Percentiles rank a stretch among this genome's conserved stretches.
phyloP scores from a whole-genome alignment of 2,329 filamentous ascomycete species.

The Colletotrichum caudatum region DNA sequence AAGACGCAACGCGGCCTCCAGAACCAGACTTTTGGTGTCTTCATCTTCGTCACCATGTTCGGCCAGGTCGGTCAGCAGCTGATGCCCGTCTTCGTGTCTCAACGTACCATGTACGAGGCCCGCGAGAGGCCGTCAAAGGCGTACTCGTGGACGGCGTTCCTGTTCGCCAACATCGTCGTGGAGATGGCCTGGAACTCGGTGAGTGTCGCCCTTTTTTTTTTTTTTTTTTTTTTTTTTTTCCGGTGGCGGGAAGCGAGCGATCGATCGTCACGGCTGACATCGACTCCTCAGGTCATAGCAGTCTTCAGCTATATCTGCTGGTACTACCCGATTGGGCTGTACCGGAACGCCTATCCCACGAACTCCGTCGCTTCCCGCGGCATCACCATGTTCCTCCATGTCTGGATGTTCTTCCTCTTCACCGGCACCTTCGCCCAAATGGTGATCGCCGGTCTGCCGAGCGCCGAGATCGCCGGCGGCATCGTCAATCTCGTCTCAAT shows the following conservation, averaged over 20 bases:
- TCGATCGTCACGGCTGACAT: background rate
- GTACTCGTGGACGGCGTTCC: slow-evolving; percentile 77
- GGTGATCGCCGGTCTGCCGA: slow-evolving; percentile 72
- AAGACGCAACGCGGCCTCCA: slow-evolving; percentile 74
- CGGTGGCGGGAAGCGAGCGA: background rate
- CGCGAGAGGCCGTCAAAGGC: slow-evolving; percentile 75
- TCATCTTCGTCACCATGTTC: slow-evolving; percentile 79
- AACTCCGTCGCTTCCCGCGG: slow-evolving; percentile 62
- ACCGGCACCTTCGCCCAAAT: slow-evolving; percentile 75
- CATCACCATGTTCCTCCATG: slow-evolving; percentile 72
- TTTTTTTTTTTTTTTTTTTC: no score
- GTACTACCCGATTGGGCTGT: slow-evolving; percentile 77
- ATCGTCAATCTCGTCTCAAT: slow-evolving; percentile 74
- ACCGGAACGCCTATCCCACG: slow-evolving; percentile 67
- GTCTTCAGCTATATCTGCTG: slow-evolving; percentile 73
- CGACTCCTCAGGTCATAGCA: slow-evolving; percentile 42
- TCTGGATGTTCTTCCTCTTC: slow-evolving; percentile 74
- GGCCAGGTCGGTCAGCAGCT: slow-evolving; percentile 73
- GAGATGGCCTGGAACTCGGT: slow-evolving; percentile 77
- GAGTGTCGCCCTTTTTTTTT: slow-evolving; percentile 49
- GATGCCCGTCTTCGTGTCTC: slow-evolving; percentile 77
- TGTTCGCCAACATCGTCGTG: slow-evolving; percentile 70
- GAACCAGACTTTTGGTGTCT: slow-evolving; percentile 78
- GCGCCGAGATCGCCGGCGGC: slow-evolving; percentile 73
- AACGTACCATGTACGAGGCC: slow-evolving; percentile 77